phyloP scores from a whole-genome alignment of 202 grass and related monocot genomes.

The Musa balbisiana region DNA sequence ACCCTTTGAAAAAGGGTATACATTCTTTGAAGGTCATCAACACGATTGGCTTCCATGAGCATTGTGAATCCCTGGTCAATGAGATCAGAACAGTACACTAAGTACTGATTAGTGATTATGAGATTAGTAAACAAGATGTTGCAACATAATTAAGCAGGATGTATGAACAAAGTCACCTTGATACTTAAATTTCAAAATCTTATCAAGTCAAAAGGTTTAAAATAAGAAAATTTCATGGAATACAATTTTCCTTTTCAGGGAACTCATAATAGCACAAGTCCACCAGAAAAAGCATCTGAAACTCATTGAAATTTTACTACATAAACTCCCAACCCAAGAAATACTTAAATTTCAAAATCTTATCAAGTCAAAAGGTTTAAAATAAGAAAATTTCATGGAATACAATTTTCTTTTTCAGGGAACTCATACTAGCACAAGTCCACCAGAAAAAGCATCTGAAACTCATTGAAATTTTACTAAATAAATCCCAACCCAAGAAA shows the following conservation, averaged over 20 bases:
- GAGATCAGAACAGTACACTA: constrained; percentile 3
- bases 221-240: too few species aligned
- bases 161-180: constrained; percentile 43
- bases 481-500: too few species aligned
- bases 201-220: too few species aligned
- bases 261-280: too few species aligned
- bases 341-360: constrained; percentile 7
- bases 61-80: constrained; percentile 65
- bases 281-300: too few species aligned
- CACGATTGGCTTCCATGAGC: constrained; percentile 98
- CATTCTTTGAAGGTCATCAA: constrained; percentile 73
- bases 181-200: too few species aligned
- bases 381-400: not conserved
- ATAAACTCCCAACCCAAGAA: not conserved
- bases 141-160: not conserved
- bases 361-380: not conserved
- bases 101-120: not conserved
- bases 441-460: too few species aligned
- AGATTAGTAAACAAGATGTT: not conserved
- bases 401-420: too few species aligned
- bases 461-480: too few species aligned
- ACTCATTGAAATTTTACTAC: too few species aligned
- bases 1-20: constrained; percentile 95
- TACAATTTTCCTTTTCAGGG: too few species aligned
- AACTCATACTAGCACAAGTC: too few species aligned